Conservation (phyloP, 345 rosid species). For the Heritiera fomes region DNA sequence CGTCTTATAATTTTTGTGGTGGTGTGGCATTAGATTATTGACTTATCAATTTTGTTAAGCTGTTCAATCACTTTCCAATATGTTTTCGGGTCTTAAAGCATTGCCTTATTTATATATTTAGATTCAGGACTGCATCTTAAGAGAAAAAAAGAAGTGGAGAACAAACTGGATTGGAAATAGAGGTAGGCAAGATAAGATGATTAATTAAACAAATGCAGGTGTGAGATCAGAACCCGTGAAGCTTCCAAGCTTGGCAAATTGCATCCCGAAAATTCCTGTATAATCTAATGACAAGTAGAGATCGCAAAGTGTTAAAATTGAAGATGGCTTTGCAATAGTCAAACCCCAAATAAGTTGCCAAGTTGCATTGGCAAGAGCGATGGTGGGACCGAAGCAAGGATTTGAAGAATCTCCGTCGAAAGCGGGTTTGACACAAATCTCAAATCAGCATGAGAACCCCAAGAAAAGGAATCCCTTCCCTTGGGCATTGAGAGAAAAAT, state of each 20-base stretch:
- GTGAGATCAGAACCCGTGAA: neutral
- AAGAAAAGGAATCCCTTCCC: constrained; percentile 1
- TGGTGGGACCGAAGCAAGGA: neutral
- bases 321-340: neutral
- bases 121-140: neutral
- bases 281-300: neutral
- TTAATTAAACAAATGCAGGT: neutral
- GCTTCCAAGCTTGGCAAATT: neutral
- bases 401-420: neutral
- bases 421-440: constrained; percentile 9
- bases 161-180: neutral
- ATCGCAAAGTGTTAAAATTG: neutral
- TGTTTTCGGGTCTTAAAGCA: neutral
- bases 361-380: neutral
- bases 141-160: neutral
- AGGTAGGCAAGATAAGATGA: neutral
- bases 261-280: neutral
- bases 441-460: constrained; percentile 15
- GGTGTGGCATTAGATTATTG: constrained; percentile 5
- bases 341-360: neutral
- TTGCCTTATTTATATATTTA: neutral
- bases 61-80: neutral
- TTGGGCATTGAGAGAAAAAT: neutral
- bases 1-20: neutral
- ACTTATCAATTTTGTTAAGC: neutral